A percentile compares a stretch with the other conserved stretches of the same genome.
These are phyloP conservation scores for Cydonia oblonga DNA, from an alignment of 331 rosid genomes.

Conservation along the genomic window DNA sequence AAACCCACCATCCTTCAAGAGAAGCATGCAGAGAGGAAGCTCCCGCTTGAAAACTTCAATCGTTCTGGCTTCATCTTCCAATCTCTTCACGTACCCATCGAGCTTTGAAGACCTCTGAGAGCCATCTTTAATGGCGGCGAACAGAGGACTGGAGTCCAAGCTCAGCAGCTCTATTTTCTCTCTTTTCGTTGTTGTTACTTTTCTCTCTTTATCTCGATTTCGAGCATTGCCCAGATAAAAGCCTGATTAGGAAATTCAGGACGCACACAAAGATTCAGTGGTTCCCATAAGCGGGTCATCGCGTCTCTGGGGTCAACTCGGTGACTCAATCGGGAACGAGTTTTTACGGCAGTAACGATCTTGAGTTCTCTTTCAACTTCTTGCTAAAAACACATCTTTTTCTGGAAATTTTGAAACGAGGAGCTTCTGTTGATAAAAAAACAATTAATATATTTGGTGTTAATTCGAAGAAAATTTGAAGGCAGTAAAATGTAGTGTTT, in stretches of 20 bases:
- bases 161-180: constrained; percentile 30
- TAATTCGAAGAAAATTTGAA: too few species aligned
- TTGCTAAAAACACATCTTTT: too few species aligned
- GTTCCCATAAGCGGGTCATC: constrained; percentile 48
- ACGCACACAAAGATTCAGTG: constrained; percentile 40
- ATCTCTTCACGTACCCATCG: constrained; percentile 28
- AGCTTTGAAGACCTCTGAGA: constrained; percentile 34
- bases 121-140: constrained; percentile 16
- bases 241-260: constrained; percentile 19
- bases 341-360: neutral
- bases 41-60: constrained; percentile 73
- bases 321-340: constrained; percentile 18
- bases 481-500: too few species aligned
- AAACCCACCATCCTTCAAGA: constrained; percentile 52
- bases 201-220: neutral
- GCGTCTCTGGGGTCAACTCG: constrained; percentile 44
- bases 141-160: constrained; percentile 47
- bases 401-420: too few species aligned
- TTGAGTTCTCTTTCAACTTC: too few species aligned
- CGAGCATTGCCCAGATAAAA: constrained; percentile 17
- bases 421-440: too few species aligned
- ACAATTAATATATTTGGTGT: too few species aligned
- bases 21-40: constrained; percentile 70
- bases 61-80: constrained; percentile 60
- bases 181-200: neutral